Evolutionary conservation across 1,284 basidiomycete species (phyloP), one percentile per base, ranked within the genome.

Genomic region (Apiotrichum porosum): DNA sequence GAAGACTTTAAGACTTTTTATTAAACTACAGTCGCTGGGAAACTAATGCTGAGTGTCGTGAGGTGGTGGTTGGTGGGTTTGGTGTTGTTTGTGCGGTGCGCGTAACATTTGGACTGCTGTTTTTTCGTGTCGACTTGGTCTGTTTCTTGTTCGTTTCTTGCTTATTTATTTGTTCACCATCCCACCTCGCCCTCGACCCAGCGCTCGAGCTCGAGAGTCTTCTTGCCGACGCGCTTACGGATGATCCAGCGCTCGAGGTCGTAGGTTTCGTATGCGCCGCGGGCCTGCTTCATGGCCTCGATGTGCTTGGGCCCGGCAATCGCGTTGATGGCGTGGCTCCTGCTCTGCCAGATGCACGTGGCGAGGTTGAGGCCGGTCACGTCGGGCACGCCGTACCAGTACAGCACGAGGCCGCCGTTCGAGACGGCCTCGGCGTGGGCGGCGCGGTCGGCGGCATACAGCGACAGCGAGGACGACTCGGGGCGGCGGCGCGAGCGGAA

Each of bases 301-400:
- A 85, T 79, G 62, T 94, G 91, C 58, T 85, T 79, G 13, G 87
- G 88, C 6, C 83, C 80, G 2, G 81, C 80, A 60, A 83, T 89
- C 0, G 90, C 90, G 8, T 82, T 82, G 30, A 83, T 74, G 1
- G 91, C 91, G 57, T 89, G 85, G 55, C 79, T 79, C 5, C 88
- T 82, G 56, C 52, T 54, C 54, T 89, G 86, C 91, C 91, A 95
- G 41, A 94, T 85, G 75, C 91, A 94, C n/a, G 90, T 93, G 3
- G 91, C 89, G 43, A 93, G 81, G 68, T 94, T 94, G 71, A 87
- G 77, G 0, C 88, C 84, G 0, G 83, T 84, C 18, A 75, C 63
- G 38, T 89, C 78, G 2, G 90, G 90, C n/a, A 84, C 80, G 19
- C 89, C 90, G 61, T 90, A 92, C 89, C 90, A 92, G 68, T 93